phyloP scores from a whole-genome alignment of 1,284 basidiomycete genomes.

The Boletus semigastroideus region DNA sequence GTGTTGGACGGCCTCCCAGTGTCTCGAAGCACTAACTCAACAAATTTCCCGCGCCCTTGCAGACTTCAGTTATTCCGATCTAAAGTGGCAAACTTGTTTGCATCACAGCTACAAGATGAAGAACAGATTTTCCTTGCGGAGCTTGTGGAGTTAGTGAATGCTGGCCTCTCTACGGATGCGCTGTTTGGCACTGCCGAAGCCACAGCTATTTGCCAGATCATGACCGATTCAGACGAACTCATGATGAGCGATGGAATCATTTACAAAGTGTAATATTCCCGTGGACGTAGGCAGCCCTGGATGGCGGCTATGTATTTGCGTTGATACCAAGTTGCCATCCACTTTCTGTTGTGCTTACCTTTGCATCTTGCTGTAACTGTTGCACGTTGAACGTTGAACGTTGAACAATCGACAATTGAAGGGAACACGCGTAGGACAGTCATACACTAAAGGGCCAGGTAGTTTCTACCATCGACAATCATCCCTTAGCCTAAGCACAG shows the following conservation, averaged over 20 bases:
- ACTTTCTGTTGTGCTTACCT: background rate
- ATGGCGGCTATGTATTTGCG: background rate
- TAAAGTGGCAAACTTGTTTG: constrained; percentile 71
- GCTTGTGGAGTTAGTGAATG: constrained; percentile 78
- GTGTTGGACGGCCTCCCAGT: constrained; percentile 17
- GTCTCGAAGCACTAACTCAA: constrained; percentile 1
- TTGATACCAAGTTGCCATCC: background rate
- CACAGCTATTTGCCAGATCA: constrained; percentile 67
- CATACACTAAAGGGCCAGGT: background rate
- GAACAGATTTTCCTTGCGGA: constrained; percentile 74
- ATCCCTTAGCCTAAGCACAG: constrained; percentile 30
- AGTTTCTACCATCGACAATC: constrained; percentile 20
- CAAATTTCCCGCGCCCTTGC: constrained; percentile 10
- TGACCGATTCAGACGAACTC: constrained; percentile 84
- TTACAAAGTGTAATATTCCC: constrained; percentile 57
- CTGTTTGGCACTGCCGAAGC: constrained; percentile 85
- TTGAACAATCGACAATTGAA: no score
- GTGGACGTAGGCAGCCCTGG: background rate
- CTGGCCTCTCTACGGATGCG: constrained; percentile 64
- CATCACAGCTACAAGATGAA: constrained; percentile 67
- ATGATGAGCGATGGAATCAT: constrained; percentile 85
- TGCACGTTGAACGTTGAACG: background rate
- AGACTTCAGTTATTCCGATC: constrained; percentile 79
- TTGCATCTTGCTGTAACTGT: background rate
- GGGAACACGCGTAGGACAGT: no score